phyloP scores from a whole-genome alignment of 2,329 filamentous ascomycete species.

The Fusarium avenaceum region DNA sequence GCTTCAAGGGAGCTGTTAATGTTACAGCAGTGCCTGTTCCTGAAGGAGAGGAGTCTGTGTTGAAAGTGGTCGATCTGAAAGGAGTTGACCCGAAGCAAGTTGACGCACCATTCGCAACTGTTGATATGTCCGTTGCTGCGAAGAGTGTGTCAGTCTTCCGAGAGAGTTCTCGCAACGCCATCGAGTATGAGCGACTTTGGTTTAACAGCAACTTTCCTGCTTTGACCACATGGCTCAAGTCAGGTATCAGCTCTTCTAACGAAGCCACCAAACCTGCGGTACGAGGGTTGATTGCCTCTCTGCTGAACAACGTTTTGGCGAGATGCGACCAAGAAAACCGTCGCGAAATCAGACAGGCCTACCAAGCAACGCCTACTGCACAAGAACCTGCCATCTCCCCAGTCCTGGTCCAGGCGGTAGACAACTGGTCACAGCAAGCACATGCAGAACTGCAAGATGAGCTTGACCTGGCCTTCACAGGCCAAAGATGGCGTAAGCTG shows the following conservation, averaged over 20 bases:
- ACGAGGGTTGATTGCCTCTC: conserved; percentile 73
- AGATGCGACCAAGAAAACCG: conserved; percentile 62
- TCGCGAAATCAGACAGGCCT: conserved; percentile 56
- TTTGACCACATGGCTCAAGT: conserved; percentile 75
- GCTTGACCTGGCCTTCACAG: conserved; percentile 81
- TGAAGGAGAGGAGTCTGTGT: conserved; percentile 59
- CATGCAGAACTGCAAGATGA: conserved; percentile 87
- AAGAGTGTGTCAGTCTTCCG: conserved; percentile 77
- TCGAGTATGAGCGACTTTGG: conserved; percentile 81
- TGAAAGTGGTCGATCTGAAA: conserved; percentile 70
- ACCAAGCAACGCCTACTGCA: conserved; percentile 39
- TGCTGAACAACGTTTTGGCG: conserved; percentile 69
- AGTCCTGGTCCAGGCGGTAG: conserved; percentile 70
- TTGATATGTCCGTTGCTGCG: conserved; percentile 75
- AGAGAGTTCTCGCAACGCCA: conserved; percentile 75
- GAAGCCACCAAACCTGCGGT: conserved; percentile 74
- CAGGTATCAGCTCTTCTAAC: conserved; percentile 57
- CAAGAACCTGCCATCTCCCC: conserved; percentile 54
- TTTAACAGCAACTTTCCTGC: conserved; percentile 76
- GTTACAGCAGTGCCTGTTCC: conserved; percentile 60
- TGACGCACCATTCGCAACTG: conserved; percentile 62
- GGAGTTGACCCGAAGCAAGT: conserved; percentile 57
- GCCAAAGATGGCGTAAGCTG: conserved; percentile 82
- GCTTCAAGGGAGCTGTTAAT: conserved; percentile 75
- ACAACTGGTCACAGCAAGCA: conserved; percentile 81